These are phyloP conservation scores for Candida wancherniae DNA, from an alignment of 805 yeast genomes.

Conservation along the genomic window DNA sequence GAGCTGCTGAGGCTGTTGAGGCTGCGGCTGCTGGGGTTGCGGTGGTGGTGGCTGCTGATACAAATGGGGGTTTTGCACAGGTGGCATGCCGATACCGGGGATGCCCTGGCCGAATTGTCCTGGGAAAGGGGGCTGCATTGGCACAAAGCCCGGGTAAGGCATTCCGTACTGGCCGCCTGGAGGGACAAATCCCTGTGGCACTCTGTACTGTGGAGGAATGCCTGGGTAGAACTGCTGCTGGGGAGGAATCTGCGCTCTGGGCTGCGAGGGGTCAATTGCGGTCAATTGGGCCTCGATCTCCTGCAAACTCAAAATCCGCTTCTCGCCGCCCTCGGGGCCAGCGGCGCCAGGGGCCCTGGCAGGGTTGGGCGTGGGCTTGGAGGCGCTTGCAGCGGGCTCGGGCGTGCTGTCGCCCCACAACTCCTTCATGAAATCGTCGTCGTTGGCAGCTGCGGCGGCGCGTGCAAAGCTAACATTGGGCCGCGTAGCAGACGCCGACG, in stretches of 20 bases:
- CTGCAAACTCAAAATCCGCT: constrained; percentile 64
- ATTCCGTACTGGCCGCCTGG: constrained; percentile 33
- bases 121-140: constrained; percentile 11
- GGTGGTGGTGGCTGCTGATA: constrained; percentile 6
- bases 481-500: constrained; percentile 15
- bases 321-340: constrained; percentile 18
- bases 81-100: constrained; percentile 22
- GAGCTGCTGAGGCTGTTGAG: constrained; percentile 3
- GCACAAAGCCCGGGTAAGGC: constrained; percentile 21
- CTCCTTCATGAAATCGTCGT: constrained; percentile 43
- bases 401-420: constrained; percentile 41
- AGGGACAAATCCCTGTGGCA: constrained; percentile 38
- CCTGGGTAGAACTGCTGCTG: constrained; percentile 31
- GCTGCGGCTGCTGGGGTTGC: constrained; percentile 15
- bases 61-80: constrained; percentile 11
- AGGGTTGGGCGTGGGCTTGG: constrained; percentile 28
- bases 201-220: constrained; percentile 31
- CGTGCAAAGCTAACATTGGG: constrained; percentile 38
- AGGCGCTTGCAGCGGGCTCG: constrained; percentile 10
- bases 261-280: constrained; percentile 35
- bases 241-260: constrained; percentile 17
- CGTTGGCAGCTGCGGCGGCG: constrained; percentile 32
- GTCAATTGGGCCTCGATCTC: constrained; percentile 79
- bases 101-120: constrained; percentile 19
- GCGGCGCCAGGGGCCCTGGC: constrained; percentile 10